A percentile compares a stretch with the other conserved stretches of the same genome.
phyloP scores from a whole-genome alignment of 129 eudicot species.

The Pulicaria dysenterica region DNA sequence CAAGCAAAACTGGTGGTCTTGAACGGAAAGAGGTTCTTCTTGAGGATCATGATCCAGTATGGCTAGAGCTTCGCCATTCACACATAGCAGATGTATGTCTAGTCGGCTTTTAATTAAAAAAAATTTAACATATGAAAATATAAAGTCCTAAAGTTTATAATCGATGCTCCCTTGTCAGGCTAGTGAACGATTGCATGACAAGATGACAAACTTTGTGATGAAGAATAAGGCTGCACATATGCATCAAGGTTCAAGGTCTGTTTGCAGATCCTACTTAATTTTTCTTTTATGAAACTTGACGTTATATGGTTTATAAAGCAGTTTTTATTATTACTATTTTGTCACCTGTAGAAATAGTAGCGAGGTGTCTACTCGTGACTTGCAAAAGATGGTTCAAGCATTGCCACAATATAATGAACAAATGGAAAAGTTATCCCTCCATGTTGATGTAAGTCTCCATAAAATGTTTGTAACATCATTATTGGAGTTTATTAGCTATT shows the following conservation, averaged over 20 bases:
- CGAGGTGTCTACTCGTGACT: conserved; percentile 76
- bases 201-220: conserved; percentile 80
- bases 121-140: not conserved
- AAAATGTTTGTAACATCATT: not conserved
- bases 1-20: conserved; percentile 68
- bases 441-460: conserved; percentile 81
- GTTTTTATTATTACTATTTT: not conserved
- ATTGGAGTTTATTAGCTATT: not conserved
- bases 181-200: conserved; percentile 86
- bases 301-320: conserved; percentile 1
- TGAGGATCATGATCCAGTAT: conserved; percentile 94
- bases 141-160: conserved; percentile 26
- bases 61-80: conserved; percentile 96
- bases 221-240: conserved; percentile 93
- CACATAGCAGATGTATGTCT: conserved; percentile 94
- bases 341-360: conserved; percentile 57
- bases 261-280: conserved; percentile 18
- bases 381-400: conserved; percentile 94
- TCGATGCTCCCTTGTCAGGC: conserved; percentile 64
- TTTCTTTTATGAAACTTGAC: conserved; percentile 2
- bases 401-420: conserved; percentile 95
- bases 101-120: not conserved
- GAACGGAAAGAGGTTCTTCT: conserved; percentile 86
- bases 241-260: conserved; percentile 68
- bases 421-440: conserved; percentile 81